These are phyloP conservation scores for Nemania bipapillata DNA, from an alignment of 2,329 filamentous ascomycete species.

Conservation along the genomic window DNA sequence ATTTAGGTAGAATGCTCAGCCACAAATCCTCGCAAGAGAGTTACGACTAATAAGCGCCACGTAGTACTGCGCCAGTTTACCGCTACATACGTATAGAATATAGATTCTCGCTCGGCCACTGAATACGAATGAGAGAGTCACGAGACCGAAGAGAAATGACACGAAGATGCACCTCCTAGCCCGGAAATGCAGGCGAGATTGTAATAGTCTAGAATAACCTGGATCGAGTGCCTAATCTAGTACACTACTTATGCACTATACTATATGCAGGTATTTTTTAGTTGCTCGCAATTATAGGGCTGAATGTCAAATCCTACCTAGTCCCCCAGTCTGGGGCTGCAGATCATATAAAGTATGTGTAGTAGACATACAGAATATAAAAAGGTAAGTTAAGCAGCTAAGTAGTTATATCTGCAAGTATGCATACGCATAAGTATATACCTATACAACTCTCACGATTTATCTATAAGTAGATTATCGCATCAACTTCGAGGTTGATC, in stretches of 20 bases:
- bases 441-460: too few relatives aligned
- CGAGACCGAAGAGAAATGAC: neutral
- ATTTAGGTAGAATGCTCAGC: constrained; percentile 12
- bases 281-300: constrained; percentile 29
- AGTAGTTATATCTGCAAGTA: too few relatives aligned
- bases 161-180: neutral
- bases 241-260: too few relatives aligned
- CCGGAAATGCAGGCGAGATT: neutral
- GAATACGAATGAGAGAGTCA: neutral
- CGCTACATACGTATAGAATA: neutral
- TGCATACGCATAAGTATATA: too few relatives aligned
- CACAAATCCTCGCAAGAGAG: constrained; percentile 23
- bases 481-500: neutral
- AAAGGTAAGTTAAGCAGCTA: too few relatives aligned
- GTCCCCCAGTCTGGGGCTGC: constrained; percentile 7
- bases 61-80: neutral
- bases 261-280: neutral
- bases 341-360: constrained; percentile 2
- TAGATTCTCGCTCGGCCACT: neutral
- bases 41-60: constrained; percentile 24
- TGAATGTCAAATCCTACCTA: constrained; percentile 32
- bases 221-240: too few relatives aligned
- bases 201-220: too few relatives aligned
- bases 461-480: neutral
- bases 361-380: too few relatives aligned